Evolutionary conservation across 2,329 filamentous ascomycete genomes (phyloP).

Genomic region (Coniochaeta ligniaria): DNA sequence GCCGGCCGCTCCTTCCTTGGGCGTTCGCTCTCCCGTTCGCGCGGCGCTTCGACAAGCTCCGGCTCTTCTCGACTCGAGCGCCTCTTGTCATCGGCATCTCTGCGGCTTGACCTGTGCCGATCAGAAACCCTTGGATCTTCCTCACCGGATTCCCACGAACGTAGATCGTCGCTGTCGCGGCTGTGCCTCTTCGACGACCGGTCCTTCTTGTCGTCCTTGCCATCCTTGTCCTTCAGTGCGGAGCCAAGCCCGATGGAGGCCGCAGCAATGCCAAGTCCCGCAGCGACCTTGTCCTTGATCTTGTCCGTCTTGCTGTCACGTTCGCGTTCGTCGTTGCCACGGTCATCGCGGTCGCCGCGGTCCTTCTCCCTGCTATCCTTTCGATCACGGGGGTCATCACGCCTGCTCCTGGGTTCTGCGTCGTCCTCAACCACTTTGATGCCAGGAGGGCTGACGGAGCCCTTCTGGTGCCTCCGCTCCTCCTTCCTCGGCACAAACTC

Average conservation of each 20-base stretch:
- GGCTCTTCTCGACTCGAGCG: not conserved
- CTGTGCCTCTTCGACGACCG: constrained; percentile 7
- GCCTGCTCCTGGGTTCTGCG: not conserved
- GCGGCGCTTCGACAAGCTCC: not conserved
- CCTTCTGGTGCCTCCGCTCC: not conserved
- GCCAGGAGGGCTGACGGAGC: not conserved
- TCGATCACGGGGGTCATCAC: not conserved
- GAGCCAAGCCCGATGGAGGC: constrained; percentile 37
- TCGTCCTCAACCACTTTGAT: not conserved
- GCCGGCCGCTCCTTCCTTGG: constrained; percentile 9
- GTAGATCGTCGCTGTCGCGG: not conserved
- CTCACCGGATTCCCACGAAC: not conserved
- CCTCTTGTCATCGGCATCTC: not conserved
- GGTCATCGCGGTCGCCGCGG: constrained; percentile 8
- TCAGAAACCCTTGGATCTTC: not conserved
- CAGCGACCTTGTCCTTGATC: constrained; percentile 38
- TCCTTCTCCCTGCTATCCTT: constrained; percentile 4
- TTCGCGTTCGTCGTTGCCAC: constrained; percentile 22
- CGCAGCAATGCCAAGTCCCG: constrained; percentile 40
- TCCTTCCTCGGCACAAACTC: constrained; percentile 1
- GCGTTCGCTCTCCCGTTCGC: constrained; percentile 6
- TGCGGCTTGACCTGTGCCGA: not conserved
- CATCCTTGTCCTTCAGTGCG: constrained; percentile 29
- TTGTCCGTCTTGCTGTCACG: constrained; percentile 30
- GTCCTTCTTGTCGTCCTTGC: constrained; percentile 25